These are phyloP conservation scores for Cladosporium sp. DNA, from an alignment of 2,329 filamentous ascomycete species.

Conservation along the genomic window DNA sequence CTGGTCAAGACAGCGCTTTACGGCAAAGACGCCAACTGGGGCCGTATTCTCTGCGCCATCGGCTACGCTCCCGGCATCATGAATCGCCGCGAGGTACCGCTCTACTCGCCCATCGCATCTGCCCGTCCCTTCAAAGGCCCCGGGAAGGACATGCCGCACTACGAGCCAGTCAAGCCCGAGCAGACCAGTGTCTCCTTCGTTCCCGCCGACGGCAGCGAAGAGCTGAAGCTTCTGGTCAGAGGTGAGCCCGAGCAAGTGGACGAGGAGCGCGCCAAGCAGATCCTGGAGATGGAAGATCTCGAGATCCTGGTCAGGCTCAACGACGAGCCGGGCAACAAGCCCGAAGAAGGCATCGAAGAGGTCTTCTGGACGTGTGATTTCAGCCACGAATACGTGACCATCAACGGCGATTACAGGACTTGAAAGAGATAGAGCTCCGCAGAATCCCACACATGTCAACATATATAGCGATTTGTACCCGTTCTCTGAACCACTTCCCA, in stretches of 20 bases:
- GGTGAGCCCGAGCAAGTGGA: slow-evolving; percentile 78
- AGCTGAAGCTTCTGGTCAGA: slow-evolving; percentile 71
- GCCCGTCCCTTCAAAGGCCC: neutral
- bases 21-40: slow-evolving; percentile 97
- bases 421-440: neutral
- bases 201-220: slow-evolving; percentile 69
- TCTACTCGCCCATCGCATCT: neutral
- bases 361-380: slow-evolving; percentile 85
- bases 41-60: slow-evolving; percentile 89
- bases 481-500: too few species aligned
- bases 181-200: slow-evolving; percentile 75
- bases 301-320: slow-evolving; percentile 73
- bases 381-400: slow-evolving; percentile 74
- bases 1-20: slow-evolving; percentile 97
- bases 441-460: neutral
- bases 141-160: neutral
- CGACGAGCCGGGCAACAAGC: slow-evolving; percentile 44
- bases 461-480: neutral
- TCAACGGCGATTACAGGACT: slow-evolving; percentile 65
- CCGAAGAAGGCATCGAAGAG: slow-evolving; percentile 44
- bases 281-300: slow-evolving; percentile 71
- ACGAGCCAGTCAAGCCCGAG: slow-evolving; percentile 57
- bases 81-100: slow-evolving; percentile 19
- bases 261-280: slow-evolving; percentile 71
- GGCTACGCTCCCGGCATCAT: slow-evolving; percentile 68